Base-by-base conservation (phyloP, 345 rosid genomes). In the Physaria fendleri region DNA sequence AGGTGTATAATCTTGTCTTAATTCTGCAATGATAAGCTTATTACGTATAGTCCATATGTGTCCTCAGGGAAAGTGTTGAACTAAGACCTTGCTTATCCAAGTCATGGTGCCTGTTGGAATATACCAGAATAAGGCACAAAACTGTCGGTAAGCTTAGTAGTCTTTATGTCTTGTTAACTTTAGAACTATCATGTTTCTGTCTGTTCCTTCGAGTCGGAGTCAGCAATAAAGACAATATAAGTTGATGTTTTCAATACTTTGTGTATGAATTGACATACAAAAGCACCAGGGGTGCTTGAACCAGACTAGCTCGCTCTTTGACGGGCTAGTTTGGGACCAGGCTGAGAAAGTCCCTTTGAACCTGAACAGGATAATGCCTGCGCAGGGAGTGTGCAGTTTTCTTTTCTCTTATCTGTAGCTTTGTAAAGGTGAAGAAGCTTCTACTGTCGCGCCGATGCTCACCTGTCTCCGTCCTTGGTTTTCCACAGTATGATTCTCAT, bases 311-410 rank as follows among this genome's bases (percentile, higher is more conserved):
- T 55, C 72, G 48, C 27, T n/a, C n/a, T n/a, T n/a, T n/a, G 57
- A 76, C 32, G 52, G 64, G 38, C 35, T 69, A 48, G n/a, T 5
- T 53, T 35, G 1, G 73, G 81, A 59, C 65, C 77, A 78, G 97
- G 99, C 99, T 93, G 99, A 89, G 99, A 93, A 79, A 87, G 99
- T 87, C 96, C 99, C 99, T 93, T 89, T 70, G 99, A 87, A 89
- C 99, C 99, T 93, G 99, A 93, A 81, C 99, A 85, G 99, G 99
- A 77, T 87, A 89, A 93, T 89, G 72, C 99, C 96, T 87, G 99
- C 99, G 96, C 79, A 89, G 97, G 99, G 97, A 93, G 97, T 58
- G 97, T 93, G 99, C 97, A 43, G 65, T 78, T 76, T 74, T 76
- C 74, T 24, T 77, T 67, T 64, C 56, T 37, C 37, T 72, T 67